Evolutionary conservation across 1,139 yeast species (phyloP).

Genomic region (Debaryomyces sp.): DNA sequence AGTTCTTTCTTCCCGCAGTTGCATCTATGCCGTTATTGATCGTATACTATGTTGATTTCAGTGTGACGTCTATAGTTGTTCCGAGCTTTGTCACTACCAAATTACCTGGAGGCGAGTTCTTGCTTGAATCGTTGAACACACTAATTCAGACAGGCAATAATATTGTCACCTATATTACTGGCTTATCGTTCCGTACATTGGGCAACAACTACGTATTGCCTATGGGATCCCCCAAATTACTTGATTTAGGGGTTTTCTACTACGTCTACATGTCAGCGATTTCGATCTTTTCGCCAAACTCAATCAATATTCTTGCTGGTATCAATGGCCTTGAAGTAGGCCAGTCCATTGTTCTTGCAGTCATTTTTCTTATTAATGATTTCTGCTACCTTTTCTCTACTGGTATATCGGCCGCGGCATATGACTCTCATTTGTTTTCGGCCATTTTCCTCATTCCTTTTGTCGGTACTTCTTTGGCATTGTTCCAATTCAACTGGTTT

Average conservation of each 20-base stretch:
- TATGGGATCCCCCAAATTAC: slow-evolving; percentile 40
- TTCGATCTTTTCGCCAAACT: slow-evolving; percentile 92
- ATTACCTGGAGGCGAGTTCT: slow-evolving; percentile 27
- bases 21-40: slow-evolving; percentile 90
- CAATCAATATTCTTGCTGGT: slow-evolving; percentile 96
- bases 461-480: slow-evolving; percentile 78
- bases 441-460: slow-evolving; percentile 82
- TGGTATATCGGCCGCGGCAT: slow-evolving; percentile 56
- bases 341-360: slow-evolving; percentile 78
- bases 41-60: slow-evolving; percentile 92
- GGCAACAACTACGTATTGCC: slow-evolving; percentile 36
- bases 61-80: slow-evolving; percentile 83
- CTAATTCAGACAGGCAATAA: slow-evolving; percentile 37
- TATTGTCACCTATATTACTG: slow-evolving; percentile 35
- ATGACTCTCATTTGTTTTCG: slow-evolving; percentile 82
- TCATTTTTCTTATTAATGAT: slow-evolving; percentile 76
- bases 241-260: slow-evolving; percentile 80
- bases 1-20: slow-evolving; percentile 91
- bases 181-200: slow-evolving; percentile 43
- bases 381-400: slow-evolving; percentile 59
- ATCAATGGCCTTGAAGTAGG: slow-evolving; percentile 96
- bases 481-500: slow-evolving; percentile 80
- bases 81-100: slow-evolving; percentile 64
- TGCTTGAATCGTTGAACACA: slow-evolving; percentile 22
- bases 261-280: slow-evolving; percentile 89